Conservation (phyloP, 2,329 filamentous ascomycete genomes). For the Scedosporium apiospermum region DNA sequence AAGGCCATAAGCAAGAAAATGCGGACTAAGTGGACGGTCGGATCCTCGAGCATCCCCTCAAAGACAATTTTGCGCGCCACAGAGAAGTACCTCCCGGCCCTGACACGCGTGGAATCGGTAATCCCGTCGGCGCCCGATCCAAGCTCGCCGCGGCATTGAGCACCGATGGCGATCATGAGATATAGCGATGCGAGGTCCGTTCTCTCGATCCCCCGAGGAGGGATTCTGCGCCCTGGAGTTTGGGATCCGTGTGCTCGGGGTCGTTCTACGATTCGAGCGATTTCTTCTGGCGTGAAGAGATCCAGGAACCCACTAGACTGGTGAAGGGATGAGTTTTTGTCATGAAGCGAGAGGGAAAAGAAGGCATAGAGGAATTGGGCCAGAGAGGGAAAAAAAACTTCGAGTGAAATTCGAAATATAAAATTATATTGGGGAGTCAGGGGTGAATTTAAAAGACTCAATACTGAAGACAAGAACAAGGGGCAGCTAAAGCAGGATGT, state of each 20-base stretch:
- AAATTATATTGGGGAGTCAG: no score
- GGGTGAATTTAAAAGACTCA: no score
- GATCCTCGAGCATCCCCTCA: conserved; percentile 37
- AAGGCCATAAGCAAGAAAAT: conserved; percentile 44
- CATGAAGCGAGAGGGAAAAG: no score
- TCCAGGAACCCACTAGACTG: no score
- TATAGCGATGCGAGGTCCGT: conserved; percentile 10
- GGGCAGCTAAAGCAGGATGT: no score
- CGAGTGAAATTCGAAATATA: no score
- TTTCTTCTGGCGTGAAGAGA: no score
- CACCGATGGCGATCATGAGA: conserved; percentile 36
- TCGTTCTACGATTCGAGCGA: neutral
- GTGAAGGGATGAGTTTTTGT: no score
- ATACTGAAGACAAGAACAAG: no score
- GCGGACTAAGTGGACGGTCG: conserved; percentile 38
- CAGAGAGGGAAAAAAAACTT: no score
- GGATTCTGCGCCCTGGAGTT: neutral
- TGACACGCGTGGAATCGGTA: neutral
- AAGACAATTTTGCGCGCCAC: conserved; percentile 37
- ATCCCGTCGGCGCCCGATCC: no score
- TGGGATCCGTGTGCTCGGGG: neutral
- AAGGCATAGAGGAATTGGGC: no score
- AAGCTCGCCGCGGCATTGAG: conserved; percentile 25
- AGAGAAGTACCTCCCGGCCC: conserved; percentile 24
- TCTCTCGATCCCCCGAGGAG: neutral